Conservation (phyloP, 371 early-diverging fungal species). For the Mortierella sp. region DNA sequence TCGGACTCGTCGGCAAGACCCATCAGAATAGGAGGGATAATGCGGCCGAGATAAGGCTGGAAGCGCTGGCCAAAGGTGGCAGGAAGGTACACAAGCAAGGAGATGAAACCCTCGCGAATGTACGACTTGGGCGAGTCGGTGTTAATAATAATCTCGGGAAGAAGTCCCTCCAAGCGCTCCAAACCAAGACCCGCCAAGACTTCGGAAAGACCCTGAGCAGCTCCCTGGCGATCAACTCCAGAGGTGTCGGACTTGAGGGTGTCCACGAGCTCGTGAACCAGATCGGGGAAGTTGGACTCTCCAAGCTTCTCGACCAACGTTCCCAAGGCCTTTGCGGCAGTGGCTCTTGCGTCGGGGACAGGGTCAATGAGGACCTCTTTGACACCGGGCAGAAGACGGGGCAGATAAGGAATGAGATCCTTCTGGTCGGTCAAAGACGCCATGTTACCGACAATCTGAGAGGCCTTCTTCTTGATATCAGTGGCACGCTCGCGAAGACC, state of each 20-base stretch:
- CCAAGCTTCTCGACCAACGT: constrained; percentile 92
- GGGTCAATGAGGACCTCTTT: constrained; percentile 94
- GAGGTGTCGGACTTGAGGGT: constrained; percentile 90
- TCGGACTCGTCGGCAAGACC: constrained; percentile 97
- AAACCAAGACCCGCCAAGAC: constrained; percentile 93
- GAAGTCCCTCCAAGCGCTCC: constrained; percentile 86
- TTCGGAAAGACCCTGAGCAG: constrained; percentile 97
- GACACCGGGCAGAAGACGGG: constrained; percentile 86
- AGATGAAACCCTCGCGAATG: constrained; percentile 97
- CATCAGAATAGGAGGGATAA: constrained; percentile 89
- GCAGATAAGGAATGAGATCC: constrained; percentile 92
- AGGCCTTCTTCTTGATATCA: constrained; percentile 92
- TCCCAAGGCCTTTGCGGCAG: constrained; percentile 94
- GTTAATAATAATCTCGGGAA: constrained; percentile 92
- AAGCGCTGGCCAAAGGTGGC: constrained; percentile 93
- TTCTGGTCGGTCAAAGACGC: constrained; percentile 91
- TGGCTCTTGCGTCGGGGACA: constrained; percentile 96
- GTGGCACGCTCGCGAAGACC: constrained; percentile 93
- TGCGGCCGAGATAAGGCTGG: constrained; percentile 88
- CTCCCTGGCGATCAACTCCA: constrained; percentile 95
- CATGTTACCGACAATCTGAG: constrained; percentile 98
- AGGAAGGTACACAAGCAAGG: constrained; percentile 94
- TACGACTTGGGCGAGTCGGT: constrained; percentile 79
- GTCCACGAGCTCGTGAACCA: constrained; percentile 87
- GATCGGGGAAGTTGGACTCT: constrained; percentile 92